Evolutionary conservation across 352 stramenopile species (phyloP), one percentile per base, ranked within the genome.

Genomic region (Phytopythium chamaehyphon): DNA sequence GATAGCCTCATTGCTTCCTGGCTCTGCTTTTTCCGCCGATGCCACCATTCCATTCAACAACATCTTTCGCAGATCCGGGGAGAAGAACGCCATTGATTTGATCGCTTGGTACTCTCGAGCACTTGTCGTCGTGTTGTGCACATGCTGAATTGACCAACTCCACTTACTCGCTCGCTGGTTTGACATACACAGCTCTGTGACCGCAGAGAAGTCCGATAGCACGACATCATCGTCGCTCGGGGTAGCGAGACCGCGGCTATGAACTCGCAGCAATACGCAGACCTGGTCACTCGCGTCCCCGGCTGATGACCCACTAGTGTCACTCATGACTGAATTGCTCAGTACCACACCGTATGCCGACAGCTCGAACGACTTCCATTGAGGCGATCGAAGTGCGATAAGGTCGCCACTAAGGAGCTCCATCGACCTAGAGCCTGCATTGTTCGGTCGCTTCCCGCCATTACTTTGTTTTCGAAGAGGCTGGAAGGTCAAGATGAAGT

Each of bases 91-190:
- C 15, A 90, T 64, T 1, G 83, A 75, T 42, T 85, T 76, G 28
- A 90, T 76, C 19, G 83, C 83, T 44, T 93, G 83, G 49, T 80
- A 93, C 61, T 93, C 83, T n/a, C 83, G 73, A 2, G 80, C 77
- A 43, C 75, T 89, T 10, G 80, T 91, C 23, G 71, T 88, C 40
- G 77, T 73, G 50, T 88, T 91, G 57, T 89, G 71, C 9, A 88
- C 75, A 54, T 86, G 67, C 26, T 85, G 73, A 3, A 89, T 60
- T 2, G 70, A 64, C 80, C 80, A 91, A 45, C 58, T 63, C 80
- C 80, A 90, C 23, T 71, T 75, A 2, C 64, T 18, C 1, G 59
- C 66, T 0, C 65, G 67, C 51, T 86, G 73, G 59, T 90, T 91
- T 14, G 77, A 74, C 0, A 90, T 57, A 61, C 77, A 89, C 51